Base-by-base conservation (phyloP, 1,284 basidiomycete species). In the Neotropicomus parvogracilis region DNA sequence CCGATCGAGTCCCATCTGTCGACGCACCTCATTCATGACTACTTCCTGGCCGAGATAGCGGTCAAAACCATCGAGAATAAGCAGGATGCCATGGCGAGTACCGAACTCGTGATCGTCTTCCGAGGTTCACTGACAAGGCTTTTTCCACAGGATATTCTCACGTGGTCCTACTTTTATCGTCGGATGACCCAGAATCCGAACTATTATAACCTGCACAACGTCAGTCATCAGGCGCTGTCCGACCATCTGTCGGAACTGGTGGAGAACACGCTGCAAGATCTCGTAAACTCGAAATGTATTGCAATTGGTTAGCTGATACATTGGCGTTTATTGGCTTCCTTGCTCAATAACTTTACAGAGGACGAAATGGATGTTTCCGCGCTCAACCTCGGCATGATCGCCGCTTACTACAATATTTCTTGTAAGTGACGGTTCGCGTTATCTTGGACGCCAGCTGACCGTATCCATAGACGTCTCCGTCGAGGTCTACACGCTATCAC, bases 1-100 rank as follows among this genome's bases (percentile, higher is more conserved):
- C 97, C 97, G 3, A 94, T 99, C 58, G 95, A 99, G 67, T 95
- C 91, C 0, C 92, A 95, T 64, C 72, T 97, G 6, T 86, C 91
- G 0, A 91, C 88, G 2, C 83, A 88, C 66, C 79, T 88, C 64
- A 74, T 92, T 7, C 95, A 98, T 62, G 97, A 99, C 68, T 97
- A 97, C 68, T 97, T 99, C 83, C 81, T 99, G 54, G 92, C 95
- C 1, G 97, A 99, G 71, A 97, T 99, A 57, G 95, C 95, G 11
- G 92, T 97, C 26, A 94, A 94, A 74, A 99, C 95, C 4, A 97
- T 99, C 53, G 95, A 98, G 73, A 97, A 95, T 71, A 97, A 97
- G 75, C 94, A 97, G 70, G 93, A 93, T 66, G 92, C 92, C 0
- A 91, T 93, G 79, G 90, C 91, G 63, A 60, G 80, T 70, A 55